Evolutionary conservation across 164 flowering plant genomes (phyloP), one percentile per base, ranked within the genome.

Genomic region (Magnolia changhungtana): DNA sequence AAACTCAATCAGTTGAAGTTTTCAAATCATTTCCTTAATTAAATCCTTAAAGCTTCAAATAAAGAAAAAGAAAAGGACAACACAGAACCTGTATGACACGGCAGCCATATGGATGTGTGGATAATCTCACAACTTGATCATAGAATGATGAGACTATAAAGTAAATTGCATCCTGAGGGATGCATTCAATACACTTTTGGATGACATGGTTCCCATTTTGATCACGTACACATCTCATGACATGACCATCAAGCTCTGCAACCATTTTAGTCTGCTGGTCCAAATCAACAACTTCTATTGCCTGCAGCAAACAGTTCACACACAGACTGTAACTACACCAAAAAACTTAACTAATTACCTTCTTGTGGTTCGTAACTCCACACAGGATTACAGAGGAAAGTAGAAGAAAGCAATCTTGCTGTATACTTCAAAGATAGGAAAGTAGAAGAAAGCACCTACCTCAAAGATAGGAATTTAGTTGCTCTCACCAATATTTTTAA

Each of bases 171-270:
- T 90, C 95, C 83, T 94, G 97, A 29, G 99, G 99, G 23, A 94
- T 90, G 82, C 99, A 94, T 78, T 96, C 98, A 72, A 96, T 96
- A 76, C 98, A 94, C 89, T 96, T 96, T 83, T 96, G 99, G 51
- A 96, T 88, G 73, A 96, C 99, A 85, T 96, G 99, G 80, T 96
- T 96, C 72, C 99, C 99, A 84, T 96, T 96, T 81, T 96, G 99
- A 82, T 96, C 99, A 75, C 97, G 94, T 8, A 96, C 99, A 81
- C 99, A 96, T 7, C 97, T 90, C 95, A 91, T 94, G 50, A 96
- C 79, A 78, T 92, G 89, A 74, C 97, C 95, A 80, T 96, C 97
- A 82, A 96, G 95, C 86, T 96, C 97, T 77, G 84, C 84, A 75
- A 94, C 97, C 97, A 96, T 94, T 78, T 87, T 83, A 29, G 91